These are phyloP conservation scores for Cutaneotrichosporon spelunceum DNA, from an alignment of 1,284 basidiomycete genomes.

Conservation along the genomic window DNA sequence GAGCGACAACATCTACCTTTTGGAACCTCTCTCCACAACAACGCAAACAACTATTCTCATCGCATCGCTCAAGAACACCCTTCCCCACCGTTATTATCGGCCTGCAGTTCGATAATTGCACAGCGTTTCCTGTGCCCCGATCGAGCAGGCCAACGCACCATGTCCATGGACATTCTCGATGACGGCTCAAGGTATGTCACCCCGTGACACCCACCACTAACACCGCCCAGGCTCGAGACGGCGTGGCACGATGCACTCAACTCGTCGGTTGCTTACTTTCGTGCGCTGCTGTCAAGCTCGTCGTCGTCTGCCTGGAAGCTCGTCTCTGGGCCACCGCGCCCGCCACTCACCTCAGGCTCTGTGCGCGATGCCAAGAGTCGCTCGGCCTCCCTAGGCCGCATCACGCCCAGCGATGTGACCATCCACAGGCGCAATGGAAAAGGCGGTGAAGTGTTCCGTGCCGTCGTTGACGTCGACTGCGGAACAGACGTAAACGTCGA, in stretches of 20 bases:
- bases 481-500: conserved; percentile 66
- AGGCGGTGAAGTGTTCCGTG: conserved; percentile 74
- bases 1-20: background rate
- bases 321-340: conserved; percentile 38
- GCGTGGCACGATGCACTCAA: conserved; percentile 48
- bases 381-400: conserved; percentile 34
- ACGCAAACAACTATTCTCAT: background rate
- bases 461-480: conserved; percentile 72
- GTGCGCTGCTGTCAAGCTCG: conserved; percentile 48
- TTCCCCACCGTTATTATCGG: background rate
- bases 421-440: conserved; percentile 53
- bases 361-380: conserved; percentile 28
- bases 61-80: background rate
- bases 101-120: conserved; percentile 4
- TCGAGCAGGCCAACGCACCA: conserved; percentile 7
- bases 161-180: conserved; percentile 30
- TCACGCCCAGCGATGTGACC: conserved; percentile 47
- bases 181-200: conserved; percentile 47
- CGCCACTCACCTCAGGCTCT: conserved; percentile 29
- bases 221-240: conserved; percentile 40
- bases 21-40: background rate
- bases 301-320: conserved; percentile 51
- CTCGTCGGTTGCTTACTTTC: conserved; percentile 44
- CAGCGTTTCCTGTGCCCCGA: conserved; percentile 3
- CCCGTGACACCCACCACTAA: background rate